Conservation (phyloP, 352 stramenopile species). For the Phytophthora ramorum region DNA sequence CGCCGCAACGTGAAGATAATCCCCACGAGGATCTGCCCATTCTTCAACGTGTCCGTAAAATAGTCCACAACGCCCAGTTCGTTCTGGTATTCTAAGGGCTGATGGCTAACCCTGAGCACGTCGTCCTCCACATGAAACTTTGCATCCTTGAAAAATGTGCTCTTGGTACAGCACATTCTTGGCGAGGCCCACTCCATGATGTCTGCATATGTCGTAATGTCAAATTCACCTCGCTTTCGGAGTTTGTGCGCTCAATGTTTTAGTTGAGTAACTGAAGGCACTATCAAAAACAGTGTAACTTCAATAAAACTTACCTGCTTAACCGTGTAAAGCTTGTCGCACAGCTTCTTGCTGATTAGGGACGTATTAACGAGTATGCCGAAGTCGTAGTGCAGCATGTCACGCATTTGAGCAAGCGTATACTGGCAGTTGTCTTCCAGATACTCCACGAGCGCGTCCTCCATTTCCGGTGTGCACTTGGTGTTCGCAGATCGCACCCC, state of each 20-base stretch:
- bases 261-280: not conserved
- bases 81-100: conserved; percentile 2
- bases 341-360: conserved; percentile 4
- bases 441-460: not conserved
- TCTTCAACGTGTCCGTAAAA: conserved; percentile 3
- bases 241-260: conserved; percentile 8
- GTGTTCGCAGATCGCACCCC: not conserved
- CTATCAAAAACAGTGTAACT: too few species aligned
- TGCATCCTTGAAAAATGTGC: not conserved
- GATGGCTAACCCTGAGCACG: not conserved
- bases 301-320: not conserved
- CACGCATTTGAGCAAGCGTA: not conserved
- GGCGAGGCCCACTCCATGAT: conserved; percentile 7
- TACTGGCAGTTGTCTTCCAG: not conserved
- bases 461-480: not conserved
- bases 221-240: conserved; percentile 3
- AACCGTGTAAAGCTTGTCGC: conserved; percentile 1
- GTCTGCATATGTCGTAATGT: conserved; percentile 4
- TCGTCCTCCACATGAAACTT: not conserved
- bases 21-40: too few species aligned
- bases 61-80: conserved; percentile 3
- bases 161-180: not conserved
- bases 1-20: too few species aligned
- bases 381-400: not conserved
- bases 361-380: not conserved